phyloP scores from a whole-genome alignment of 352 stramenopile species.

The Elongisporangium prolatum region DNA sequence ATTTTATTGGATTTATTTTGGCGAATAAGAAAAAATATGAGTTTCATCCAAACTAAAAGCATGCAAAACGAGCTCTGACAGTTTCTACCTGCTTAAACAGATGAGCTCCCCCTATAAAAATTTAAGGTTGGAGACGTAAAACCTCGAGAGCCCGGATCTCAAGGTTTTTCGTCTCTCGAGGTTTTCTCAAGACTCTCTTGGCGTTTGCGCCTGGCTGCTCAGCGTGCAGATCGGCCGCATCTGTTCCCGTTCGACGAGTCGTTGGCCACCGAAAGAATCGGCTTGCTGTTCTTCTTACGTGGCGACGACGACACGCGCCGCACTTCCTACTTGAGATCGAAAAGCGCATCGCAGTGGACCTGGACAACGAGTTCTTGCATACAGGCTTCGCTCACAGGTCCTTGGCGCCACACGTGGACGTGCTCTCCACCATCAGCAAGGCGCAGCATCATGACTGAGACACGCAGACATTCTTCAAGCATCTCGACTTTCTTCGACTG shows the following conservation, averaged over 20 bases:
- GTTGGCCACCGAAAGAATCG: slow-evolving; percentile 62
- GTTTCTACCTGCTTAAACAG: too few relatives aligned
- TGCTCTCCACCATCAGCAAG: slow-evolving; percentile 72
- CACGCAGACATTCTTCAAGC: slow-evolving; percentile 60
- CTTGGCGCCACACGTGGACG: slow-evolving; percentile 50
- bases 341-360: slow-evolving; percentile 57
- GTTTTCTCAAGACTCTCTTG: too few relatives aligned
- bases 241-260: slow-evolving; percentile 58
- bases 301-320: slow-evolving; percentile 19
- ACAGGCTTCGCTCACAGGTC: slow-evolving; percentile 40
- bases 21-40: too few relatives aligned
- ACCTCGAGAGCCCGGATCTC: too few relatives aligned
- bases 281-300: slow-evolving; percentile 63
- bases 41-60: too few relatives aligned
- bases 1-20: too few relatives aligned
- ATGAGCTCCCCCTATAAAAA: too few relatives aligned
- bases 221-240: slow-evolving; percentile 34
- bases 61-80: too few relatives aligned
- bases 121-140: too few relatives aligned
- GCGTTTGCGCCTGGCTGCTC: too few relatives aligned
- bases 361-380: slow-evolving; percentile 59
- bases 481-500: slow-evolving; percentile 57
- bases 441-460: slow-evolving; percentile 43
- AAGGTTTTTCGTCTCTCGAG: too few relatives aligned
- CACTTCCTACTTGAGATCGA: slow-evolving; percentile 64